Percentiles rank a stretch among this genome's conserved stretches.
These are phyloP conservation scores for Gyrodon lividus DNA, from an alignment of 768 basidiomycete genomes.

Conservation along the genomic window DNA sequence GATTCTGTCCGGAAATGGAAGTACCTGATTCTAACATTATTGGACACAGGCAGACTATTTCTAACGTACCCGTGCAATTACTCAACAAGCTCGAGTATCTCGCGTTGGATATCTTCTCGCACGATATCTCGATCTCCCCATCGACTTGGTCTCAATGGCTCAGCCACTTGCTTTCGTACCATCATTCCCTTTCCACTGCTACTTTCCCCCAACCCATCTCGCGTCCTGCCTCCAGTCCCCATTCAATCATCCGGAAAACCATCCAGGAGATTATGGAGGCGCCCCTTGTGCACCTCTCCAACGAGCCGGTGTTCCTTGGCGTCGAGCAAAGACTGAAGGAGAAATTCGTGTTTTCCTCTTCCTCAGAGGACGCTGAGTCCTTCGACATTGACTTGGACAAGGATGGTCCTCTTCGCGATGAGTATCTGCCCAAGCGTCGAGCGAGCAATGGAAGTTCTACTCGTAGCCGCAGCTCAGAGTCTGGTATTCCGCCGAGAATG, in stretches of 20 bases:
- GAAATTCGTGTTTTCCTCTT: slow-evolving; percentile 44
- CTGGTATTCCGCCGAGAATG: slow-evolving; percentile 1
- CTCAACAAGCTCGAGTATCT: slow-evolving; percentile 73
- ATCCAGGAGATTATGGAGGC: slow-evolving; percentile 69
- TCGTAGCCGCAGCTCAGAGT: slow-evolving; percentile 1
- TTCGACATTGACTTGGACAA: slow-evolving; percentile 80
- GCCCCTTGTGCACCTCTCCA: slow-evolving; percentile 32
- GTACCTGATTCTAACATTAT: slow-evolving; percentile 5
- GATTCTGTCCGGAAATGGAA: slow-evolving; percentile 16
- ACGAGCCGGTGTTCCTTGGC: slow-evolving; percentile 69
- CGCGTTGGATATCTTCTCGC: slow-evolving; percentile 65
- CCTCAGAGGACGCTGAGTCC: slow-evolving; percentile 42
- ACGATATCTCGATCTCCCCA: slow-evolving; percentile 67
- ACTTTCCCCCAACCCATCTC: slow-evolving; percentile 72
- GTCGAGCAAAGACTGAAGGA: slow-evolving; percentile 63
- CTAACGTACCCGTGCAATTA: slow-evolving; percentile 66
- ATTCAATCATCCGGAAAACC: slow-evolving; percentile 62
- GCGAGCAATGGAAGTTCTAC: slow-evolving; percentile 17
- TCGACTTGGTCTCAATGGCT: slow-evolving; percentile 74
- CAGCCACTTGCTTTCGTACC: slow-evolving; percentile 59
- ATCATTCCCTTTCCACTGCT: slow-evolving; percentile 59
- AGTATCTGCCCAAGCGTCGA: slow-evolving; percentile 75
- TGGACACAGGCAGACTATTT: slow-evolving; percentile 69
- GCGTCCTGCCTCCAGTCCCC: slow-evolving; percentile 70
- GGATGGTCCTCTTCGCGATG: slow-evolving; percentile 78